phyloP scores from a whole-genome alignment of 2,329 filamentous ascomycete genomes.

The Trichophyton simii region DNA sequence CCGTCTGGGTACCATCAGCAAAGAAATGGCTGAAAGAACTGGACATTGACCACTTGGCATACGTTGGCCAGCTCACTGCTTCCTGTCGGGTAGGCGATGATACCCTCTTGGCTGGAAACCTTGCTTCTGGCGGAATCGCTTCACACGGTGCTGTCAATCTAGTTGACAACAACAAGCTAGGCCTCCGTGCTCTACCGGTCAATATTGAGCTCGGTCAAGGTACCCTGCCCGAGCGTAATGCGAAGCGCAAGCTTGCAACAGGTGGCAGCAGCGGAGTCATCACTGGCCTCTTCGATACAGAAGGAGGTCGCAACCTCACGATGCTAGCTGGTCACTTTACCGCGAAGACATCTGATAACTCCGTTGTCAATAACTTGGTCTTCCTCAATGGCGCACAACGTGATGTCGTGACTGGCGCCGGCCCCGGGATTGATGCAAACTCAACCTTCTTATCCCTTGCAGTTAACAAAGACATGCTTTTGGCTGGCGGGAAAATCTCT shows the following conservation, averaged over 20 bases:
- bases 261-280: constrained; percentile 24
- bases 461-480: constrained; percentile 55
- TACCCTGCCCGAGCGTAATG: constrained; percentile 16
- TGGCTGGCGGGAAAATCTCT: constrained; percentile 67
- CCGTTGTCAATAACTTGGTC: constrained; percentile 63
- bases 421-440: constrained; percentile 49
- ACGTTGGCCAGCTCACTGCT: constrained; percentile 61
- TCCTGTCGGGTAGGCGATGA: constrained; percentile 51
- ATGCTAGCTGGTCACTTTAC: constrained; percentile 80
- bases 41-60: constrained; percentile 47
- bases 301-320: constrained; percentile 53
- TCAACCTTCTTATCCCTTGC: constrained; percentile 66
- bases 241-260: constrained; percentile 20
- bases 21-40: constrained; percentile 83
- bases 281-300: constrained; percentile 16
- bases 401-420: constrained; percentile 53
- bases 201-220: constrained; percentile 31
- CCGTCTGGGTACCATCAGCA: constrained; percentile 78
- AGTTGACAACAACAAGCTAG: constrained; percentile 25
- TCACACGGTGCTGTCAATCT: constrained; percentile 62
- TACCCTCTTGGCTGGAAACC: constrained; percentile 65
- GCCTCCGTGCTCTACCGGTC: constrained; percentile 35
- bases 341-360: constrained; percentile 54
- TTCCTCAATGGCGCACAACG: constrained; percentile 67
- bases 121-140: constrained; percentile 61